Evolutionary conservation across 139 green algal genomes (phyloP).

Genomic region (Picochlorum sp.): DNA sequence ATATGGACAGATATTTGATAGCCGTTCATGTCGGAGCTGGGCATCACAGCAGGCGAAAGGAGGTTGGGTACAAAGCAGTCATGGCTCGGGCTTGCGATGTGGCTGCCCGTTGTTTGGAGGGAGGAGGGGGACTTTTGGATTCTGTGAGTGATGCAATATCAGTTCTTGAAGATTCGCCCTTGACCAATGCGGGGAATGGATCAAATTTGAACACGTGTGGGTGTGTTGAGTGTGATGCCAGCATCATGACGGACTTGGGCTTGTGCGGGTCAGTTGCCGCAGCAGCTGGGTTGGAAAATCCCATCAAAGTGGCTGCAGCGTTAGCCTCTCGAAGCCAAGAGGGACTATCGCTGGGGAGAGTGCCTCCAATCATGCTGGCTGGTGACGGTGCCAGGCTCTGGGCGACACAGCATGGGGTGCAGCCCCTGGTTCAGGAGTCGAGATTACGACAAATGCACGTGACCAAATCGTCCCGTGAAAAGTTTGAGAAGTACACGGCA

Average conservation of each 20-base stretch:
- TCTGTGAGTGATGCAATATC: constrained; percentile 46
- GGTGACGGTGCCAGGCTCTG: constrained; percentile 52
- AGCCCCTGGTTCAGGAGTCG: constrained; percentile 7
- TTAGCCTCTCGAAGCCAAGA: constrained; percentile 38
- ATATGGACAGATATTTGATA: constrained; percentile 18
- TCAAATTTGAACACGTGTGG: constrained; percentile 56
- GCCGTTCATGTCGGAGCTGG: constrained; percentile 69
- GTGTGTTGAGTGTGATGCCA: constrained; percentile 73
- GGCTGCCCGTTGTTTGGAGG: constrained; percentile 24
- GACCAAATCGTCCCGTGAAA: constrained; percentile 21
- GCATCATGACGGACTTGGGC: constrained; percentile 46
- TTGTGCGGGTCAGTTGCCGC: constrained; percentile 63
- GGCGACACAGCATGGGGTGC: constrained; percentile 38
- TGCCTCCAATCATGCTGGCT: constrained; percentile 67
- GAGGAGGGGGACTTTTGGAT: constrained; percentile 12
- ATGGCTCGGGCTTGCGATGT: constrained; percentile 38
- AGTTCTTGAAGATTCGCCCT: constrained; percentile 47
- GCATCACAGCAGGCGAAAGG: constrained; percentile 33
- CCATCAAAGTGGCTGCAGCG: constrained; percentile 34
- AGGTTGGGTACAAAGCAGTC: constrained; percentile 43
- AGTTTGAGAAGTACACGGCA: constrained; percentile 42
- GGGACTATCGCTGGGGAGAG: constrained; percentile 55
- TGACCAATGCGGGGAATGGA: constrained; percentile 65
- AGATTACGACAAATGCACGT: constrained; percentile 30
- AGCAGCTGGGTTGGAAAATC: constrained; percentile 51